Conservation (phyloP, 495 filamentous ascomycete species). For the Penicillium maclennaniae region DNA sequence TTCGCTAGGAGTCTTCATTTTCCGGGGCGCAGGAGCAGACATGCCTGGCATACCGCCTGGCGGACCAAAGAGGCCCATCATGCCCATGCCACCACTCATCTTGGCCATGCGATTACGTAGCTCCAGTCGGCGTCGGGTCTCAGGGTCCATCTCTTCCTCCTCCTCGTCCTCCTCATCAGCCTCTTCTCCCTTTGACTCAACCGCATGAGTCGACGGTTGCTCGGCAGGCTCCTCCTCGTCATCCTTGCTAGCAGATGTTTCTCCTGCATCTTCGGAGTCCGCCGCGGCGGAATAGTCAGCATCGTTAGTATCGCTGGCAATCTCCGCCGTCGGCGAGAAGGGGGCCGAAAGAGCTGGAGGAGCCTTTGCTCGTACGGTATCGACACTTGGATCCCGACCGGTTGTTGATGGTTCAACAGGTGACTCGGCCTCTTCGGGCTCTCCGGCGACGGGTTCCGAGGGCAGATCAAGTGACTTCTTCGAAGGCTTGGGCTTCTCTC, state of each 20-base stretch:
- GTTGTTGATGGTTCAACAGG: slow-evolving; percentile 41
- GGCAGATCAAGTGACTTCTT: slow-evolving; percentile 72
- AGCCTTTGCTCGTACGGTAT: slow-evolving; percentile 45
- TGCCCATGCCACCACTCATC: slow-evolving; percentile 97
- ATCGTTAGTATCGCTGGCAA: slow-evolving; percentile 78
- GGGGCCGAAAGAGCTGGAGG: slow-evolving; percentile 45
- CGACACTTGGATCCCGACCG: slow-evolving; percentile 54
- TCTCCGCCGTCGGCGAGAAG: slow-evolving; percentile 46
- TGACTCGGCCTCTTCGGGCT: slow-evolving; percentile 33
- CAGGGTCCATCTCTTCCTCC: slow-evolving; percentile 89
- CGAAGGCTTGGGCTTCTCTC: slow-evolving; percentile 82
- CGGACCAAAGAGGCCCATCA: slow-evolving; percentile 89
- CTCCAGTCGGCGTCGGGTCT: slow-evolving; percentile 80
- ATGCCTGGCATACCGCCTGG: slow-evolving; percentile 61
- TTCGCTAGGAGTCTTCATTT: slow-evolving; percentile 51
- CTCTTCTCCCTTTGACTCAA: slow-evolving; percentile 24
- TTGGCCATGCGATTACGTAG: slow-evolving; percentile 94
- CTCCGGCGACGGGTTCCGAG: slow-evolving; percentile 20
- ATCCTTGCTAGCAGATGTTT: slow-evolving; percentile 68
- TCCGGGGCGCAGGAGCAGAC: slow-evolving; percentile 40
- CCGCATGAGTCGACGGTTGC: slow-evolving; percentile 12
- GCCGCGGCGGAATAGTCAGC: slow-evolving; percentile 85
- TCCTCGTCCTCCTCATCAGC: slow-evolving; percentile 66
- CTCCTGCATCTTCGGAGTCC: slow-evolving; percentile 79
- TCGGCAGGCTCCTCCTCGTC: slow-evolving; percentile 59